Evolutionary conservation across 768 basidiomycete genomes (phyloP).

Genomic region (Lactarius psammicola): DNA sequence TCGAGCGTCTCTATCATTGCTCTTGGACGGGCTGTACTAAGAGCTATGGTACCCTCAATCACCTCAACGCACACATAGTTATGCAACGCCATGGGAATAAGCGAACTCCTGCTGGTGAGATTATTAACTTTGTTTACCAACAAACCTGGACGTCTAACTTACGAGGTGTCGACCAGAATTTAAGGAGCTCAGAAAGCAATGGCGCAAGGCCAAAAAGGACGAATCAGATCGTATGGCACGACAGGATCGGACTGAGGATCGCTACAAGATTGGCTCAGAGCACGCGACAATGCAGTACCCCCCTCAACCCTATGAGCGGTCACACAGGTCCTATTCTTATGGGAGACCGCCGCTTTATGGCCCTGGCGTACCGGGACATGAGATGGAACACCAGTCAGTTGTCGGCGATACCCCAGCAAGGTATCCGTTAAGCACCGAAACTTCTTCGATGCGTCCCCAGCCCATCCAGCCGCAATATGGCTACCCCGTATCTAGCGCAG

Average conservation of each 20-base stretch:
- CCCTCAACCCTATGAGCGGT: constrained; percentile 17
- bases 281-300: constrained; percentile 8
- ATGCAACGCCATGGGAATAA: constrained; percentile 96
- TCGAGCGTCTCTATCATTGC: constrained; percentile 90
- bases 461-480: constrained; percentile 15
- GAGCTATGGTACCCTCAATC: constrained; percentile 92
- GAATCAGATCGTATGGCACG: constrained; percentile 27
- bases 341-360: constrained; percentile 20
- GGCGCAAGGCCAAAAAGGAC: constrained; percentile 93
- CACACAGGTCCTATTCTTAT: constrained; percentile 9
- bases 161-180: constrained; percentile 67
- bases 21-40: constrained; percentile 60
- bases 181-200: constrained; percentile 94
- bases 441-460: constrained; percentile 13
- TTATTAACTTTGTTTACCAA: constrained; percentile 10
- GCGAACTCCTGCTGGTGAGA: constrained; percentile 84
- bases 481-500: constrained; percentile 13
- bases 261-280: constrained; percentile 11
- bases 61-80: constrained; percentile 96
- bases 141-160: constrained; percentile 23
- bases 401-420: constrained; percentile 12
- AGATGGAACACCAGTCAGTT: constrained; percentile 15
- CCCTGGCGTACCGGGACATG: constrained; percentile 22
- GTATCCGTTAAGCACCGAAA: constrained; percentile 8
- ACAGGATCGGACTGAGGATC: constrained; percentile 17